These are phyloP conservation scores for Trichocladium antarcticum DNA, from an alignment of 495 filamentous ascomycete genomes.

Conservation along the genomic window DNA sequence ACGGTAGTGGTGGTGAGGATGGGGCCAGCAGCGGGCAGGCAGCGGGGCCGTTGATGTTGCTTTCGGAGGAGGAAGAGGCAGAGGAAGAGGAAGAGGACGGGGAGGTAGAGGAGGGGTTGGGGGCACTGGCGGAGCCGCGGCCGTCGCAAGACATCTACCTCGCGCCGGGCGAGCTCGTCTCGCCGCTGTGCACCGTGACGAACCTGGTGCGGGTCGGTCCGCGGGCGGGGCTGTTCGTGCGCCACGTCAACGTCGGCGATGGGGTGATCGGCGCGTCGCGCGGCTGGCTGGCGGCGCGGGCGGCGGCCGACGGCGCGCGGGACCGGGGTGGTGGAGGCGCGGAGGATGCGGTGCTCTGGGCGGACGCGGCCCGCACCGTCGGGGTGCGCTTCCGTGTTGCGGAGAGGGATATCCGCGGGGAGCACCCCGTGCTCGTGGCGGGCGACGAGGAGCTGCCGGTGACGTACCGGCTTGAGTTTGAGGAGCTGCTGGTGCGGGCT, in stretches of 20 bases:
- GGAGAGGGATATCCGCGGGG: slow-evolving; percentile 21
- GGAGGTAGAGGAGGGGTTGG: slow-evolving; percentile 16
- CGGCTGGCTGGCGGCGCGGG: slow-evolving; percentile 50
- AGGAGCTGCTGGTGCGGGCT: slow-evolving; percentile 53
- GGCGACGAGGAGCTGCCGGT: slow-evolving; percentile 47
- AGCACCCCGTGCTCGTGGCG: slow-evolving; percentile 36
- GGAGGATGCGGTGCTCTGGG: slow-evolving; percentile 43
- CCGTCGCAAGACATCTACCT: slow-evolving; percentile 51
- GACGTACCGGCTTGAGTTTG: slow-evolving; percentile 49
- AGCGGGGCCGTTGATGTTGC: too few species aligned
- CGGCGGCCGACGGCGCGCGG: slow-evolving; percentile 2
- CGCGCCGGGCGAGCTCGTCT: slow-evolving; percentile 57
- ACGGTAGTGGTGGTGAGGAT: not conserved
- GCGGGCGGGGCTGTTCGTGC: slow-evolving; percentile 45
- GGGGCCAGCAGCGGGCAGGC: too few species aligned
- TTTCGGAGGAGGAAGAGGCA: not conserved
- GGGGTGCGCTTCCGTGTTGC: slow-evolving; percentile 48
- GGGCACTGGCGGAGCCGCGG: slow-evolving; percentile 21
- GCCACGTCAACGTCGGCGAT: slow-evolving; percentile 51
- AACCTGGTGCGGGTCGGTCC: slow-evolving; percentile 59
- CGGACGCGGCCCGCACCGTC: slow-evolving; percentile 41
- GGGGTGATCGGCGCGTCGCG: slow-evolving; percentile 56
- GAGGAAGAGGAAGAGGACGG: slow-evolving; percentile 14
- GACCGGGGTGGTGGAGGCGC: slow-evolving; percentile 3
- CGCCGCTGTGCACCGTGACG: slow-evolving; percentile 55